Conservation (phyloP, 495 filamentous ascomycete species). For the Aspergillus ellipticus region DNA sequence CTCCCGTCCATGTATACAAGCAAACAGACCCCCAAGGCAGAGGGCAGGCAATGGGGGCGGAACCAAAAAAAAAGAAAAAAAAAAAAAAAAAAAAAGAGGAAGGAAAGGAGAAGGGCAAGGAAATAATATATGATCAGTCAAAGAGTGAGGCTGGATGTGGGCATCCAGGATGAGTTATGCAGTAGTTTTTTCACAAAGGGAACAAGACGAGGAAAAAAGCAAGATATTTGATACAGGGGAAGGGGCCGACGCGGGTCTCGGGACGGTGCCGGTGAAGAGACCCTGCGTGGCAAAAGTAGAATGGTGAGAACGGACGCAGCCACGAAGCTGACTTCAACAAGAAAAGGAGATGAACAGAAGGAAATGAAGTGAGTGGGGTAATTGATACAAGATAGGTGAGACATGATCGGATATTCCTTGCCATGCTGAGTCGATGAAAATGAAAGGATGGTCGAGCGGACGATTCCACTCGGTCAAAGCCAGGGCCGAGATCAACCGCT, state of each 20-base stretch:
- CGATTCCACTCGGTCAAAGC: conserved; percentile 1
- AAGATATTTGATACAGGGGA: conserved; percentile 10
- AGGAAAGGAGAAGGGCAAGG: conserved; percentile 9
- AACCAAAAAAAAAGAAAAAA: conserved; percentile 12
- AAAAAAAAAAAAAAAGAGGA: conserved; percentile 17
- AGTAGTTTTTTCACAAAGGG: conserved; percentile 12
- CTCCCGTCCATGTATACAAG: conserved; percentile 21
- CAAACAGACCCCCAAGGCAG: background rate
- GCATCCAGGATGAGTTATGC: background rate
- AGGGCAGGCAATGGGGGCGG: background rate
- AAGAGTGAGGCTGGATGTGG: conserved; percentile 2
- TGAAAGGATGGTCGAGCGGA: conserved; percentile 17
- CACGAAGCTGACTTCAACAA: background rate
- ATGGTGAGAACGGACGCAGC: background rate
- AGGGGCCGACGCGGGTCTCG: conserved; percentile 2
- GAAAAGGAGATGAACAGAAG: background rate
- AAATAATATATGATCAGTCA: conserved; percentile 2
- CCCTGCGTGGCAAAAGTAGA: background rate
- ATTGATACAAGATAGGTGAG: conserved; percentile 13
- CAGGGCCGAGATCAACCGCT: conserved; percentile 16
- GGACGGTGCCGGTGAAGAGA: background rate
- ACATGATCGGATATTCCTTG: conserved; percentile 20
- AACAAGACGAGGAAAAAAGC: conserved; percentile 17
- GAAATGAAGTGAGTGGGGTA: conserved; percentile 4
- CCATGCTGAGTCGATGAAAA: conserved; percentile 12